Conservation (phyloP, 805 yeast species). For the Saccharomycopsis schoenii region DNA sequence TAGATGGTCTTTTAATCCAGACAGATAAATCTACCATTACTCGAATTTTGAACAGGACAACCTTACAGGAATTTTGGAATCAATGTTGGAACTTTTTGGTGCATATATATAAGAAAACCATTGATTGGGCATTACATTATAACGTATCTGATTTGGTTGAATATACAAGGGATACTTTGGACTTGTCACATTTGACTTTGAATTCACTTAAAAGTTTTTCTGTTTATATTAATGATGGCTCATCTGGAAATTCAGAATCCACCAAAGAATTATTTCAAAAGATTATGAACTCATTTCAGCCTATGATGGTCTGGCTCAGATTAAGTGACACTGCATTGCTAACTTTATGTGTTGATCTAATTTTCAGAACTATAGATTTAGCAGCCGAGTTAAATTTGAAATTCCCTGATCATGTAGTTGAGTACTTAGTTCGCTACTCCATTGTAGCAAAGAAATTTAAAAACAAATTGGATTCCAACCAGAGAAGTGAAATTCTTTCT, state of each 20-base stretch:
- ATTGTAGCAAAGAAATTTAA: slow-evolving; percentile 56
- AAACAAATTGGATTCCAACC: slow-evolving; percentile 60
- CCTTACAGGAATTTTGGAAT: slow-evolving; percentile 49
- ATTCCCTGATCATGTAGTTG: slow-evolving; percentile 44
- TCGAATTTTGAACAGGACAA: slow-evolving; percentile 21
- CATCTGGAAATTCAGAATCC: slow-evolving; percentile 19
- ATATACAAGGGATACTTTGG: slow-evolving; percentile 80
- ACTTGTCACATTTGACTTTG: slow-evolving; percentile 60
- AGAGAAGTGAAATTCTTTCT: slow-evolving; percentile 50
- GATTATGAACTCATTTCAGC: slow-evolving; percentile 52
- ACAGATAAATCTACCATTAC: slow-evolving; percentile 18
- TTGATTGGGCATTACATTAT: slow-evolving; percentile 62
- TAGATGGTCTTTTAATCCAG: slow-evolving; percentile 42
- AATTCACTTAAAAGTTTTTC: slow-evolving; percentile 49
- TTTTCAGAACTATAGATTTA: slow-evolving; percentile 54
- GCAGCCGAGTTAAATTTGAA: slow-evolving; percentile 44
- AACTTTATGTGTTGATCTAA: slow-evolving; percentile 61
- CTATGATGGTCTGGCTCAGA: slow-evolving; percentile 72
- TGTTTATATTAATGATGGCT: slow-evolving; percentile 27
- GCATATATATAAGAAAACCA: slow-evolving; percentile 56
- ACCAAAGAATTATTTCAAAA: slow-evolving; percentile 35
- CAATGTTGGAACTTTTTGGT: slow-evolving; percentile 63
- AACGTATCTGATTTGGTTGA: slow-evolving; percentile 53
- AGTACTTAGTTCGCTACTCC: slow-evolving; percentile 52
- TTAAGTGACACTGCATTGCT: slow-evolving; percentile 70